Base-by-base conservation (phyloP, 768 basidiomycete genomes). In the Lentinula lateritia region DNA sequence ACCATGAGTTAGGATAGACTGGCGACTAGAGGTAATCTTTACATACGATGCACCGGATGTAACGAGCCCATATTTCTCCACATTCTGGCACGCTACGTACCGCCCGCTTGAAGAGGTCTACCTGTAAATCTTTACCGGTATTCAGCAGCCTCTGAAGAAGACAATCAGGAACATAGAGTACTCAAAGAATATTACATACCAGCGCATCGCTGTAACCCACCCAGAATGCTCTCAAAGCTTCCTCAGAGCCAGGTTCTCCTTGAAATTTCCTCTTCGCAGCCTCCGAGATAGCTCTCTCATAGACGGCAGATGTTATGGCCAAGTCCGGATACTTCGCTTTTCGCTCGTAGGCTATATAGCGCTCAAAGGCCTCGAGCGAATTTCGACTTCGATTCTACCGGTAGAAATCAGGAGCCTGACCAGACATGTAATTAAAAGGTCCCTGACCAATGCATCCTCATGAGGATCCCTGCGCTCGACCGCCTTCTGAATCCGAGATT, bases 31-130 rank as follows among this genome's bases (percentile, higher is more conserved):
- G 36, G 38, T 10, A 23, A 56, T 58, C 18, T 13, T 23, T 20
- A 68, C 81, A 64, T 59, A 90, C 92, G 73, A 90, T 67, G 64
- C 83, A 82, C 42, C 89, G 85, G 12, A 94, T 84, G 69, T 90
- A 91, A 45, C 85, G 79, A 5, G 90, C 86, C 88, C 89, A 91
- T 15, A 92, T 75, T 66, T 90, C 88, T 18, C 92, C 92, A 38
- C 82, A 90, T 16, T 78, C 82, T 43, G 92, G 91, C 0, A 87
- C 84, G 67, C 92, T 92, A 61, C 89, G 80, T 9, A 83, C 69
- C 10, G 90, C 91, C 45, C 91, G 77, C 61, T 72, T 75, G 34
- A 83, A 76, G 15, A 78, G 70, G n/a, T 67, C 66, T 35, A 76
- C 62, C 65, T 87, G 78, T 9, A 70, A 70, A 1, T 77, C 77